Percentiles rank a stretch among this genome's conserved stretches.
Conservation (phyloP, 805 yeast genomes). For the Jamesozyma hellenica region DNA sequence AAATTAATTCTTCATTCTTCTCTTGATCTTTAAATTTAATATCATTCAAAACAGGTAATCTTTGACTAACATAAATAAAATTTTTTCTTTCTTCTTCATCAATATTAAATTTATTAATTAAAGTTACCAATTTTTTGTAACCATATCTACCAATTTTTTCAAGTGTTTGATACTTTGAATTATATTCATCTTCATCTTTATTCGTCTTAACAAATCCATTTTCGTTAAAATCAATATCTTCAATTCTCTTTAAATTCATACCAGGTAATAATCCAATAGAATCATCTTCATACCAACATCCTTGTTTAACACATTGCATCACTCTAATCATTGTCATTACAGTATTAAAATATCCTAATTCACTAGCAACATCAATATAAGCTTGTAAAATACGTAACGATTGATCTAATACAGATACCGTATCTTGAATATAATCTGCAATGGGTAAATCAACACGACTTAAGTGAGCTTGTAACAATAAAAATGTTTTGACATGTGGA, state of each 20-base stretch:
- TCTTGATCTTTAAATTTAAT: slow-evolving; percentile 34
- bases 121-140: slow-evolving; percentile 21
- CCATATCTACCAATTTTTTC: slow-evolving; percentile 36
- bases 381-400: slow-evolving; percentile 91
- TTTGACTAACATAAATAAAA: slow-evolving; percentile 43
- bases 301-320: slow-evolving; percentile 85
- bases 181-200: slow-evolving; percentile 3
- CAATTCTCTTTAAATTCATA: slow-evolving; percentile 27
- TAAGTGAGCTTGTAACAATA: slow-evolving; percentile 75
- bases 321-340: slow-evolving; percentile 52
- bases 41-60: slow-evolving; percentile 49
- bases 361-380: slow-evolving; percentile 79
- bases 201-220: slow-evolving; percentile 11
- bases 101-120: slow-evolving; percentile 28
- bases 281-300: slow-evolving; percentile 75
- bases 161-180: slow-evolving; percentile 21
- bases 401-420: slow-evolving; percentile 87
- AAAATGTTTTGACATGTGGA: slow-evolving; percentile 69
- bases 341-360: slow-evolving; percentile 58
- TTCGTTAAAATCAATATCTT: slow-evolving; percentile 13
- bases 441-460: slow-evolving; percentile 78
- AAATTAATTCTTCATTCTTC: slow-evolving; percentile 28
- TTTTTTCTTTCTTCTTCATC: slow-evolving; percentile 34
- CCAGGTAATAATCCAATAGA: slow-evolving; percentile 41
- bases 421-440: slow-evolving; percentile 91